Evolutionary conservation across 2,329 filamentous ascomycete species (phyloP).

Genomic region (Fusarium ambrosium): DNA sequence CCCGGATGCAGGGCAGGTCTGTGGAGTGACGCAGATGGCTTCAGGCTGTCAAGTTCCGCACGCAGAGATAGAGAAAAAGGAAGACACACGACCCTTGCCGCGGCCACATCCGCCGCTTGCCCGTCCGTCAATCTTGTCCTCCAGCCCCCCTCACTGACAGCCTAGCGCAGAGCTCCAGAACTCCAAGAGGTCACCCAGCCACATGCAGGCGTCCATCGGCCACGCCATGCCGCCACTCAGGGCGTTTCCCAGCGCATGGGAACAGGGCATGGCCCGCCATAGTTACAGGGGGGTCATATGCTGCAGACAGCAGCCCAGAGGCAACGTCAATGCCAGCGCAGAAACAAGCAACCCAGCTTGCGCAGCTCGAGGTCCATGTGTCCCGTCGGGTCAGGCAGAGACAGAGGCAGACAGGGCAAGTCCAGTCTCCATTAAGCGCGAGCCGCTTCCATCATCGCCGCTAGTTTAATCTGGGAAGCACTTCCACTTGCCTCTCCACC

Average conservation of each 20-base stretch:
- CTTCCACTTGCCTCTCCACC: constrained; percentile 43
- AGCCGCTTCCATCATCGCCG: constrained; percentile 46
- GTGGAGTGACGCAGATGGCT: constrained; percentile 41
- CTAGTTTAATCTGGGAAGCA: constrained; percentile 39
- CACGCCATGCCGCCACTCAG: constrained; percentile 35
- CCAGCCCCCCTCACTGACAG: constrained; percentile 4
- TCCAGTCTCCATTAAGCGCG: constrained; percentile 4
- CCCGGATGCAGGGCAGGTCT: constrained; percentile 26
- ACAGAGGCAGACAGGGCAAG: background rate
- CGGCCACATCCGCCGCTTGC: constrained; percentile 17
- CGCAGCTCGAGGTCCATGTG: constrained; percentile 21
- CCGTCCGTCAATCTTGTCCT: background rate
- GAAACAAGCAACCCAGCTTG: constrained; percentile 13
- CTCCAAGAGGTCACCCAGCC: constrained; percentile 18
- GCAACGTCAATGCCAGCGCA: constrained; percentile 1
- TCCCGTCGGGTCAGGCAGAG: constrained; percentile 4
- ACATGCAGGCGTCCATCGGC: constrained; percentile 34
- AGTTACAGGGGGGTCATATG: constrained; percentile 22
- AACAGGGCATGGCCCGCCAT: constrained; percentile 25
- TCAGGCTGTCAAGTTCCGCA: constrained; percentile 27
- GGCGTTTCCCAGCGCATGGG: constrained; percentile 29
- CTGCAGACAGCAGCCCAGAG: constrained; percentile 6
- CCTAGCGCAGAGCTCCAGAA: background rate
- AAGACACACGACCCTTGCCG: constrained; percentile 9
- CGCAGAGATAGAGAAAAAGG: background rate